Evolutionary conservation across 2,329 filamentous ascomycete genomes (phyloP), one percentile per base, ranked within the genome.

Genomic region (Madurella fahalii): DNA sequence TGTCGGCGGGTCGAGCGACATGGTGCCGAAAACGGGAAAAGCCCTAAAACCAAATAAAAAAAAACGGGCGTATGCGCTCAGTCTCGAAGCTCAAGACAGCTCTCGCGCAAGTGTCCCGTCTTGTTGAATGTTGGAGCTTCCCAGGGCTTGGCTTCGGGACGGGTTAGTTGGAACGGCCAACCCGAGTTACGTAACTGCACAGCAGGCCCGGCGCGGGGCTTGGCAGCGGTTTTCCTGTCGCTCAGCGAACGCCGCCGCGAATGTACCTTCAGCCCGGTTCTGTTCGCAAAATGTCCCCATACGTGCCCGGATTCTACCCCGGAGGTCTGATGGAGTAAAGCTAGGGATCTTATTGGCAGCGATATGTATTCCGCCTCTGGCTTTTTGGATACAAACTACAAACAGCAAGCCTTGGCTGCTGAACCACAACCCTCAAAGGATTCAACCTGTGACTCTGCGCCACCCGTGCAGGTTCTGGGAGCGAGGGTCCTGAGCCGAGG

Each of bases 1-100:
- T 56, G 89, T 89, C 56, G 92, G 92, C 64, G 90, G 88, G 70
- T 96, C 91, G 72, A 95, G 83, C 70, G 91, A 93, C 92, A 96
- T 96, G 57, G n/a, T 61, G 60, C 32, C 25, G 25, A 45, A 45
- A 45, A 45, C n/a, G 43, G 17, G 30, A 30, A 43, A 45, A 45
- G 42, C 4, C 13, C 16, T 5, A 41, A 17, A 5, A 16, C 5
- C 7, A n/a, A 9, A 17, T 5, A n/a, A 17, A 41, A 41, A 16
- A n/a, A 41, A 13, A 16, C 13, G 9, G 13, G 49, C 11, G 31
- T 25, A 15, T 40, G 42, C 15, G 34, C 30, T 16, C 32, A 16
- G 20, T 44, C 16, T 5, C 40, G 34, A 40, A 43, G 45, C 30
- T 50, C 31, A 34, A 34, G 48, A 34, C 40, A 41, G 48, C 44